A percentile compares a stretch with the other conserved stretches of the same genome.
These are phyloP conservation scores for Vitis hybrid DNA, from an alignment of 177 flowering plant genomes.

Conservation along the genomic window DNA sequence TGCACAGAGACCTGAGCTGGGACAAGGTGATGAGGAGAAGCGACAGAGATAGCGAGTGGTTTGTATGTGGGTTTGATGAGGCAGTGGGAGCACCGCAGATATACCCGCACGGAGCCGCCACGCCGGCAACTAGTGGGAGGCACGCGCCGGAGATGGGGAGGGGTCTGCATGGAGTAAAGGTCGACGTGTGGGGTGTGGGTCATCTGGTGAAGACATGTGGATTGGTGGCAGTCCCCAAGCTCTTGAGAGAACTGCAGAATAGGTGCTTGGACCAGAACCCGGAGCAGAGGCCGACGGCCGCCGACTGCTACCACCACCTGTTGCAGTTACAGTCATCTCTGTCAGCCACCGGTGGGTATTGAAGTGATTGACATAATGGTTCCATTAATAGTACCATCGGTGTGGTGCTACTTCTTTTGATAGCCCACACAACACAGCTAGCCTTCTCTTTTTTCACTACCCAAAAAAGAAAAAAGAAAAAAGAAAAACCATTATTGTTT, in stretches of 20 bases:
- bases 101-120: slow-evolving; percentile 33
- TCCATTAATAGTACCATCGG: too few species aligned
- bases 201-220: slow-evolving; percentile 54
- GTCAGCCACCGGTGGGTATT: slow-evolving; percentile 30
- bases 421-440: too few species aligned
- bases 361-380: neutral
- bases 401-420: too few species aligned
- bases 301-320: slow-evolving; percentile 82
- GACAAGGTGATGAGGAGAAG: slow-evolving; percentile 52
- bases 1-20: slow-evolving; percentile 75
- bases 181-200: slow-evolving; percentile 82
- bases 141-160: slow-evolving; percentile 81
- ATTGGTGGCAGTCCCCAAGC: slow-evolving; percentile 39
- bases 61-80: slow-evolving; percentile 60
- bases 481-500: too few species aligned
- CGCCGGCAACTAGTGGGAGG: slow-evolving; percentile 29
- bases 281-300: slow-evolving; percentile 72
- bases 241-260: slow-evolving; percentile 59
- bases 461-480: too few species aligned
- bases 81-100: slow-evolving; percentile 70
- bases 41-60: slow-evolving; percentile 54
- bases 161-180: slow-evolving; percentile 76
- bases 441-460: too few species aligned
- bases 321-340: slow-evolving; percentile 68
- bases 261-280: slow-evolving; percentile 79